Evolutionary conservation across 192 early-diverging fungal species (phyloP), one percentile per base, ranked within the genome.

Genomic region (Spizellomyces sp.): DNA sequence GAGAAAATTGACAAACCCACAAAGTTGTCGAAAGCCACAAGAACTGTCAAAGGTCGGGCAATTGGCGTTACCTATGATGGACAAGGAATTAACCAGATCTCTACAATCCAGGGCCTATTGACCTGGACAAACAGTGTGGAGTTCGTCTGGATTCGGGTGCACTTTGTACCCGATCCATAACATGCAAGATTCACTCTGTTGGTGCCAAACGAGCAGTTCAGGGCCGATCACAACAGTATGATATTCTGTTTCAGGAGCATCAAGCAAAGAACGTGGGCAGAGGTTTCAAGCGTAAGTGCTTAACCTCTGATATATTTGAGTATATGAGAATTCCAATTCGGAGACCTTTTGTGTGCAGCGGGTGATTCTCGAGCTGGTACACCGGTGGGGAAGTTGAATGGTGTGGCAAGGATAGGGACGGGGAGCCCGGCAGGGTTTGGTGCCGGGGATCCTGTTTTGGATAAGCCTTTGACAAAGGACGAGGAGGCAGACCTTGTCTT

Each of bases 181-280:
- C 94, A 41, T 98, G 96, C 82, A 98, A 98, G 75, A 95, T 93
- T 5, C 96, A 98, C 66, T 89, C 92, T 42, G 93, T 98, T 84
- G 89, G 88, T 1, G 82, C 86, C 48, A 98, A 98, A 75, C 85
- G 94, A 44, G 84, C 83, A 2, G 96, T 98, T 9, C 77, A 78
- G 52, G 96, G 95, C 14, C 85, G 96, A 56, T 93, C 94, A 42
- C 83, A 89, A 75, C 83, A 87, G 17, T 98, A 94, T 75, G 93
- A 98, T 69, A 81, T 85, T 6, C 73, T 96, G 19, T 77, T 95
- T 61, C 77, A 87, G 58, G 84, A 88, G 57, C 89, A 92, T 75
- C 85, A 94, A 83, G 94, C 93, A 59, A 81, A 71, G 68, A 47
- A 56, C 36, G 2, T 58, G 45, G 50, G 52, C 4, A 14, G 46